Evolutionary conservation across 345 rosid species (phyloP).

Genomic region (Brassica cretica): DNA sequence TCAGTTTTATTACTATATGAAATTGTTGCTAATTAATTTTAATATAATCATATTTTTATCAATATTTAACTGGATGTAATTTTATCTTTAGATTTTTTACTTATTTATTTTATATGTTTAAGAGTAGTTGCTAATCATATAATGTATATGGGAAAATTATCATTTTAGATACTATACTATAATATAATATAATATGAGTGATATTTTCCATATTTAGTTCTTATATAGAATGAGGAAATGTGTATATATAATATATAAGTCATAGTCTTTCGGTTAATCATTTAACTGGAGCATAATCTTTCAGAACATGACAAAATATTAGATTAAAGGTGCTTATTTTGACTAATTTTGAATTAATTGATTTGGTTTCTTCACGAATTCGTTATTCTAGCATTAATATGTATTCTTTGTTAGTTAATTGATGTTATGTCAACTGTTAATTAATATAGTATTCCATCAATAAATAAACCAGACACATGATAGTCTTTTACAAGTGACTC

Average conservation of each 20-base stretch:
- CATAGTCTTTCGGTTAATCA: neutral
- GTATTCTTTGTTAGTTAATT: neutral
- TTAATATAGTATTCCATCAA: neutral
- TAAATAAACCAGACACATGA: neutral
- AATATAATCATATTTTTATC: no score
- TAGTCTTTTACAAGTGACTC: no score
- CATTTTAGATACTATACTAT: neutral
- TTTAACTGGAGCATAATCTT: neutral
- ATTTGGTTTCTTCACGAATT: neutral
- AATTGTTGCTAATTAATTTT: no score
- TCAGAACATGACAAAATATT: constrained; percentile 2
- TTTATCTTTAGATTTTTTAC: no score
- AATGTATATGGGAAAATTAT: neutral
- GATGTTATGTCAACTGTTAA: constrained; percentile 12
- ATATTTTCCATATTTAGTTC: neutral
- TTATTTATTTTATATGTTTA: no score
- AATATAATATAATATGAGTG: neutral
- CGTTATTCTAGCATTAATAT: neutral
- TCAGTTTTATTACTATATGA: no score
- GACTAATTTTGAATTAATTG: neutral
- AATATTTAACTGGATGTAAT: no score
- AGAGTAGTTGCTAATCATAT: neutral
- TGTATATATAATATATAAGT: no score
- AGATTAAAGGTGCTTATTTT: neutral
- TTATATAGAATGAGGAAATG: neutral